Evolutionary conservation across 495 filamentous ascomycete species (phyloP).

Genomic region (Penicillium arizonense): DNA sequence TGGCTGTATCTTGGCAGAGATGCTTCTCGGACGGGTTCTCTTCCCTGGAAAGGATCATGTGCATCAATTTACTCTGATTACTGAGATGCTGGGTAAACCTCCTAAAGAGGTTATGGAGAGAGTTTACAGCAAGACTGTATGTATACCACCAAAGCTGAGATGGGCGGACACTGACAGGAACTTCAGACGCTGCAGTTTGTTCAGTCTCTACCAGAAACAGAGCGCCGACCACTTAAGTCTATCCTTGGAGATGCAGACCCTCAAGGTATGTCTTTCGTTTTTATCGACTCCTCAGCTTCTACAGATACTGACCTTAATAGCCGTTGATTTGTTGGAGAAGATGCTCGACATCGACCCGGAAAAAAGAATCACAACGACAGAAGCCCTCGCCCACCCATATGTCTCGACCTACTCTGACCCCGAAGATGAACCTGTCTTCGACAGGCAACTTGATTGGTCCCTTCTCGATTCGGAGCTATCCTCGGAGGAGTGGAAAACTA

Average conservation of each 20-base stretch:
- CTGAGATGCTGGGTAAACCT: constrained; percentile 83
- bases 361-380: constrained; percentile 73
- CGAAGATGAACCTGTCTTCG: constrained; percentile 79
- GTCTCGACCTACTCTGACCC: constrained; percentile 88
- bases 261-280: constrained; percentile 5
- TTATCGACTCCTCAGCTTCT: not conserved
- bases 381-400: constrained; percentile 80
- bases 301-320: constrained; percentile 37
- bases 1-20: constrained; percentile 92
- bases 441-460: constrained; percentile 10
- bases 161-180: not conserved
- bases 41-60: constrained; percentile 95
- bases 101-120: constrained; percentile 51
- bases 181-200: not conserved
- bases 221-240: not conserved
- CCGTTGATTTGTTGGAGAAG: constrained; percentile 80
- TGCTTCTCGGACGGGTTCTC: constrained; percentile 87
- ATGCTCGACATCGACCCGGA: constrained; percentile 93
- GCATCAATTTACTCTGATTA: constrained; percentile 93
- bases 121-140: constrained; percentile 10
- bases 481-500: constrained; percentile 8
- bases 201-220: not conserved
- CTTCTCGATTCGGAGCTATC: constrained; percentile 11
- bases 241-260: constrained; percentile 3
- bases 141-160: not conserved